phyloP scores from a whole-genome alignment of 1,284 basidiomycete genomes.

The Ganoderma multipileum region DNA sequence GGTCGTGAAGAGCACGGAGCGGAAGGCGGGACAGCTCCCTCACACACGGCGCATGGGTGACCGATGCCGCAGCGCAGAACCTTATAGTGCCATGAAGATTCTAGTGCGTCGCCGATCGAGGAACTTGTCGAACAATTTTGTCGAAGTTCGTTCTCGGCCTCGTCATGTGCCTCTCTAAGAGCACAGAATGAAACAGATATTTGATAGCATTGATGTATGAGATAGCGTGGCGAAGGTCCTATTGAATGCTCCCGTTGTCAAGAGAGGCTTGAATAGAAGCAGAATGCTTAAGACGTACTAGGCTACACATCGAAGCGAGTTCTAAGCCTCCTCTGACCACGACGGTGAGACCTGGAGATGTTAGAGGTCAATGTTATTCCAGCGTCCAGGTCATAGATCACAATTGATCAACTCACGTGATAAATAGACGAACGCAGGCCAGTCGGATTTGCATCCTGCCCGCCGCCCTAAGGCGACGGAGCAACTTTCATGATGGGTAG shows the following conservation, averaged over 20 bases:
- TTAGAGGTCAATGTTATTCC: no score
- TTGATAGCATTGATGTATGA: neutral
- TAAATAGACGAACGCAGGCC: no score
- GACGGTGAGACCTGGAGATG: no score
- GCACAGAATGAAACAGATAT: neutral
- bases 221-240: neutral
- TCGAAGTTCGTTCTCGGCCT: neutral
- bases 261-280: neutral
- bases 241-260: neutral
- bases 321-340: neutral
- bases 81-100: neutral
- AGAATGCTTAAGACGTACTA: neutral
- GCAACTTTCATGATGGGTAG: no score
- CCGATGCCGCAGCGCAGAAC: neutral
- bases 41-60: neutral
- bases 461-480: no score
- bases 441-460: no score
- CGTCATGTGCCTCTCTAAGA: neutral
- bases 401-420: no score
- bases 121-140: neutral
- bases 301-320: neutral
- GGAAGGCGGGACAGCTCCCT: neutral
- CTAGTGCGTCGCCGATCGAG: neutral
- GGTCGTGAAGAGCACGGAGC: neutral
- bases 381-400: no score